Evolutionary conservation across 139 green algal genomes (phyloP).

Genomic region (Chlamydomonas eustigma): DNA sequence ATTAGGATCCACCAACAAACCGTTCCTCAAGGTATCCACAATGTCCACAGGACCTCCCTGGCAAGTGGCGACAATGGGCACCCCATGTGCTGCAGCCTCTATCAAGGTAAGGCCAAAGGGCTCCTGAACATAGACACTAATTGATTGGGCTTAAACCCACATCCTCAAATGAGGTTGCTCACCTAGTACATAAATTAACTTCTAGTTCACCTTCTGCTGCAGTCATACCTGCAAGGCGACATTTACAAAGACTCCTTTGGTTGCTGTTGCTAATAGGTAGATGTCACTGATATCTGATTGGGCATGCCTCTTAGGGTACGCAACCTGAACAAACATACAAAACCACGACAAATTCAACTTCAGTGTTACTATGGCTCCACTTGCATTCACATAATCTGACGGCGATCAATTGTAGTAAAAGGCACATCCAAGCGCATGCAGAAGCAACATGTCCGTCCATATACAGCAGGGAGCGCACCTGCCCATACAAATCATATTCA

Average conservation of each 20-base stretch:
- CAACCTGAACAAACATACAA: conserved; percentile 42
- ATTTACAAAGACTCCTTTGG: conserved; percentile 81
- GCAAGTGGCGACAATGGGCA: conserved; percentile 90
- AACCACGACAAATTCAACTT: no score
- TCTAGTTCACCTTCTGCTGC: neutral
- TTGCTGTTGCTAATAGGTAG: conserved; percentile 78
- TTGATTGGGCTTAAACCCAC: no score
- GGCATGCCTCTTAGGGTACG: conserved; percentile 91
- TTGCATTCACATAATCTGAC: no score
- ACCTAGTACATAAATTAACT: neutral
- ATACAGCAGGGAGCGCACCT: neutral
- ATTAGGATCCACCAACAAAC: conserved; percentile 84
- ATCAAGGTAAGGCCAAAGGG: conserved; percentile 95
- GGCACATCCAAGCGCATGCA: no score
- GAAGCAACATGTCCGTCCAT: neutral
- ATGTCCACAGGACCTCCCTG: conserved; percentile 90
- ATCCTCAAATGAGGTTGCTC: neutral
- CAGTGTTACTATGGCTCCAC: no score
- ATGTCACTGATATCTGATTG: conserved; percentile 91
- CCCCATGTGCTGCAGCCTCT: conserved; percentile 88
- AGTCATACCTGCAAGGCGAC: conserved; percentile 47
- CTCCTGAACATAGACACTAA: no score
- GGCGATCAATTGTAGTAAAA: no score
- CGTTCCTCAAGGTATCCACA: conserved; percentile 73
- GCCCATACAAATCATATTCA: conserved; percentile 82